These are phyloP conservation scores for Pythium aquatile DNA, from an alignment of 352 stramenopile species.

Conservation along the genomic window DNA sequence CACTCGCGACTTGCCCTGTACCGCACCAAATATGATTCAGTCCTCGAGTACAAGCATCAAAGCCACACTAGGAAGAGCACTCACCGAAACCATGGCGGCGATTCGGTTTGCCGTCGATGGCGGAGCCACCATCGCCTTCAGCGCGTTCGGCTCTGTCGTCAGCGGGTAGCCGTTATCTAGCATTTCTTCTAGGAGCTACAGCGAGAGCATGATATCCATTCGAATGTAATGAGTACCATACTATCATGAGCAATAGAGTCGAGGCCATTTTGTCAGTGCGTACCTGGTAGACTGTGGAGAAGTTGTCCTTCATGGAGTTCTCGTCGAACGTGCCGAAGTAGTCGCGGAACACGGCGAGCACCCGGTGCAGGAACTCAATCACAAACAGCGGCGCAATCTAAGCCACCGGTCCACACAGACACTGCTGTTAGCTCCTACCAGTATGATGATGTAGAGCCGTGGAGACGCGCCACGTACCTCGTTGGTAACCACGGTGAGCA, in stretches of 20 bases:
- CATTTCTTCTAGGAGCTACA: constrained; percentile 94
- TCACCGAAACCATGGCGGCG: constrained; percentile 79
- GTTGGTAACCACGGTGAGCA: constrained; percentile 93
- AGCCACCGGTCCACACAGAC: not conserved
- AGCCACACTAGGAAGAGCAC: not conserved
- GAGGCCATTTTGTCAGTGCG: too few species aligned
- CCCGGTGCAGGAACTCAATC: constrained; percentile 97
- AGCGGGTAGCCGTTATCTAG: constrained; percentile 97
- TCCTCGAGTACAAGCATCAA: not conserved
- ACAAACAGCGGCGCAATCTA: constrained; percentile 87
- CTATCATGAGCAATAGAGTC: too few species aligned
- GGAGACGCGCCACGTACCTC: constrained; percentile 67
- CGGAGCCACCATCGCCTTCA: constrained; percentile 96
- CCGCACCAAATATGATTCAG: not conserved
- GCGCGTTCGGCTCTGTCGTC: constrained; percentile 96
- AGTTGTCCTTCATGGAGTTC: constrained; percentile 97
- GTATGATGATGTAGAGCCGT: not conserved
- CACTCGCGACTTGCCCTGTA: constrained; percentile 82
- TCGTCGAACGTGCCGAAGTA: constrained; percentile 98
- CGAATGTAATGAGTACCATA: not conserved
- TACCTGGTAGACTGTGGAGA: constrained; percentile 95
- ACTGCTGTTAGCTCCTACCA: not conserved
- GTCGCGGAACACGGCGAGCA: constrained; percentile 95
- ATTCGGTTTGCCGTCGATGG: constrained; percentile 93
- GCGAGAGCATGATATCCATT: constrained; percentile 3